Conservation (phyloP, 257 asterid species). For the Fraxinus quadrangulata region DNA sequence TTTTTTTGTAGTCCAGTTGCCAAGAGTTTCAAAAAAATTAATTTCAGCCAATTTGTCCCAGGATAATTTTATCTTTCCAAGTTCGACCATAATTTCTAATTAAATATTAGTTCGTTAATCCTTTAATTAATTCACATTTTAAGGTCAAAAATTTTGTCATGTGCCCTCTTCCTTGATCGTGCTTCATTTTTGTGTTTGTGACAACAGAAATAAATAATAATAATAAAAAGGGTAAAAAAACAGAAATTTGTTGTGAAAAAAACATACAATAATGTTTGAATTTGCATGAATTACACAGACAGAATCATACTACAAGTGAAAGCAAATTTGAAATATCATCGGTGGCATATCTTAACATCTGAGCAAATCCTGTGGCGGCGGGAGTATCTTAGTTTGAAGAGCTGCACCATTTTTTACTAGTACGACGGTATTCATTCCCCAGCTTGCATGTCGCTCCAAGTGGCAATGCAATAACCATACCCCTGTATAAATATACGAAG, state of each 20-base stretch:
- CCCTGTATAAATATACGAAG: constrained; percentile 32
- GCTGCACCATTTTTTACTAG: constrained; percentile 51
- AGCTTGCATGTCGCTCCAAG: constrained; percentile 58
- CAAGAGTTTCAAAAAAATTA: no score
- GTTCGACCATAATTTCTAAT: neutral
- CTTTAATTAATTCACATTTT: neutral
- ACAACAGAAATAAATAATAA: neutral
- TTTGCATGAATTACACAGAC: neutral
- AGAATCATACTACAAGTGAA: neutral
- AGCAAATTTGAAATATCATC: neutral
- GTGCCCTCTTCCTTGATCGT: neutral
- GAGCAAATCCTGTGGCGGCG: constrained; percentile 51
- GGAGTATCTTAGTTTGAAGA: constrained; percentile 35
- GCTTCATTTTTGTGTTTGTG: neutral
- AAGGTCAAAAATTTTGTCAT: neutral
- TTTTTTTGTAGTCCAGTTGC: no score
- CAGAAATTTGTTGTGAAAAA: neutral
- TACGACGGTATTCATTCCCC: constrained; percentile 53
- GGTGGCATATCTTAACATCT: constrained; percentile 27
- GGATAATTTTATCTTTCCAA: neutral
- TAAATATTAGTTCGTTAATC: neutral
- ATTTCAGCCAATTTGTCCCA: neutral
- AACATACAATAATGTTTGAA: neutral
- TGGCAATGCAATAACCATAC: constrained; percentile 64
- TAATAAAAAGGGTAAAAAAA: neutral